Evolutionary conservation across 164 flowering plant species (phyloP).

Genomic region (Protea cynaroides): DNA sequence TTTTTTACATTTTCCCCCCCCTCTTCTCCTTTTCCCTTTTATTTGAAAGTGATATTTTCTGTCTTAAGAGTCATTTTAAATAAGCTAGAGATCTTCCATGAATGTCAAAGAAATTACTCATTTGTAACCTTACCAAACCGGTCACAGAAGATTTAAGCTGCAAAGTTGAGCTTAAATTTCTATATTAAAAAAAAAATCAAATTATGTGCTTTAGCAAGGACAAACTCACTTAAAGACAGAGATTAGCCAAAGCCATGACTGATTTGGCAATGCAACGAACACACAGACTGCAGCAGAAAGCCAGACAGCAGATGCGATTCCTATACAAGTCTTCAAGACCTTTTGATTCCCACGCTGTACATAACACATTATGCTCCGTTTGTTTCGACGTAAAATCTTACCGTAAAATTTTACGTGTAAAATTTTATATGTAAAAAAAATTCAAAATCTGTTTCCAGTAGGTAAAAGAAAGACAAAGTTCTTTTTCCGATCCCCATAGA

Average conservation of each 20-base stretch:
- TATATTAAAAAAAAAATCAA: no score
- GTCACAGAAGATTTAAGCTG: background rate
- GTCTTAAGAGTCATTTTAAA: background rate
- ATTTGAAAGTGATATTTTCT: background rate
- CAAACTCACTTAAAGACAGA: slow-evolving; percentile 74
- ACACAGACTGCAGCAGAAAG: slow-evolving; percentile 51
- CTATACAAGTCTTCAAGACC: slow-evolving; percentile 46
- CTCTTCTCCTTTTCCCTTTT: no score
- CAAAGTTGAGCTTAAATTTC: no score
- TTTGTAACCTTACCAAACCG: background rate
- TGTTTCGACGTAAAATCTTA: no score
- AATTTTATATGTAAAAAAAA: no score
- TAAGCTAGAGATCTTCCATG: background rate
- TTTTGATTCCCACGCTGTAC: slow-evolving; percentile 80
- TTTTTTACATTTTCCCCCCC: no score
- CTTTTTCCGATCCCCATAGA: no score
- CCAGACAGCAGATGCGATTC: slow-evolving; percentile 51
- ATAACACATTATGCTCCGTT: no score
- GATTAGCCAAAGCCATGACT: slow-evolving; percentile 89
- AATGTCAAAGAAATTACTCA: background rate
- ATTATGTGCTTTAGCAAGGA: background rate
- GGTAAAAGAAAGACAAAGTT: no score
- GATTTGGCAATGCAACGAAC: slow-evolving; percentile 60
- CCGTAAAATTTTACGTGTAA: no score
- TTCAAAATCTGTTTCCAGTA: no score